Conservation (phyloP, 495 filamentous ascomycete species). For the Hapsidospora chrysogenum region DNA sequence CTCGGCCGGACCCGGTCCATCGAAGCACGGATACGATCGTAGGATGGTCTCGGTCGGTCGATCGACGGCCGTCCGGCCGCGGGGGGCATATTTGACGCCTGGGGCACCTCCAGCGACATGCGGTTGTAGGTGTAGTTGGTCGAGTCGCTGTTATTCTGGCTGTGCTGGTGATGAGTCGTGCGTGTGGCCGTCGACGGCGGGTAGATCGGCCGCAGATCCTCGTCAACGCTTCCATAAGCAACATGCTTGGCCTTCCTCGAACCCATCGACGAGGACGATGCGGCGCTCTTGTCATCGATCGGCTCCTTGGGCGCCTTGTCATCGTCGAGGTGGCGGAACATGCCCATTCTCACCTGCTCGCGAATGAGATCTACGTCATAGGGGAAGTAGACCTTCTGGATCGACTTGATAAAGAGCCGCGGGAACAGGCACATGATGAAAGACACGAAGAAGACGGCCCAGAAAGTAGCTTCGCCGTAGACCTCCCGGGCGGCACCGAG, state of each 20-base stretch:
- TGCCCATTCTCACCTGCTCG: constrained; percentile 70
- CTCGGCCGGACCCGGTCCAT: constrained; percentile 63
- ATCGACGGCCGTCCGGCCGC: constrained; percentile 37
- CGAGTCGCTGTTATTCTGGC: constrained; percentile 83
- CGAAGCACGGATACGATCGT: constrained; percentile 57
- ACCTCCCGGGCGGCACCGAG: constrained; percentile 65
- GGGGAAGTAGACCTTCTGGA: constrained; percentile 88
- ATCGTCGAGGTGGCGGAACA: constrained; percentile 49
- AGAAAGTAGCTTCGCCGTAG: constrained; percentile 70
- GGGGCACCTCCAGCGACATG: constrained; percentile 22
- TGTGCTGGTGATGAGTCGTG: constrained; percentile 63
- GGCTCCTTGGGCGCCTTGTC: constrained; percentile 4
- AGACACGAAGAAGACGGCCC: constrained; percentile 62
- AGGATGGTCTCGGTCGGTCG: constrained; percentile 56
- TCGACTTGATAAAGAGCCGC: constrained; percentile 63
- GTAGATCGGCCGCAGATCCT: constrained; percentile 81
- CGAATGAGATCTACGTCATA: constrained; percentile 91
- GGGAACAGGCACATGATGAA: constrained; percentile 68
- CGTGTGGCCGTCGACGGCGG: constrained; percentile 64
- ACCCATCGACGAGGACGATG: constrained; percentile 26
- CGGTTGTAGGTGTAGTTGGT: constrained; percentile 73
- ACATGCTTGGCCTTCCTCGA: constrained; percentile 42
- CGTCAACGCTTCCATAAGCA: constrained; percentile 46
- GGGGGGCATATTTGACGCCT: constrained; percentile 3
- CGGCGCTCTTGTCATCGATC: constrained; percentile 13